Base-by-base conservation (phyloP, 2,329 filamentous ascomycete genomes). In the Fusarium secorum region DNA sequence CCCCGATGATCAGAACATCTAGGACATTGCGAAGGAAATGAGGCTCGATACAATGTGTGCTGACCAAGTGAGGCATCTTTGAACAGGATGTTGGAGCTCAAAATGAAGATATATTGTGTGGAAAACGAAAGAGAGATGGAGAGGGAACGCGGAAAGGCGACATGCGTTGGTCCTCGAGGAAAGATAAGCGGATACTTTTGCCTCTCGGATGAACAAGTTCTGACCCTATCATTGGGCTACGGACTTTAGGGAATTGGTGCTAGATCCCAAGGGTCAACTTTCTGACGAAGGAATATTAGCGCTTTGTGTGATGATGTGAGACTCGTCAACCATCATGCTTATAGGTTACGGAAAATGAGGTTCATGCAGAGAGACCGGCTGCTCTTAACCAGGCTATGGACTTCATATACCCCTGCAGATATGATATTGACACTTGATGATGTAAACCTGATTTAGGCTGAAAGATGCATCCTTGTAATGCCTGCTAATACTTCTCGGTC, bases 11-110 rank as follows among this genome's bases (percentile, higher is more conserved):
- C 38, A 65, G 24, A 5, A 65, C 60, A 51, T 65, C 60, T 0
- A 65, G 20, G 7, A 38, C 63, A n/a, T 65, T 65, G 7, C 52
- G 63, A 46, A 65, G 60, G 10, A 59, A 65, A n/a, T 65, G 44
- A 32, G 63, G 38, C 3, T 65, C 52, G 2, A 65, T 20, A 1
- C 0, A 11, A 3, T n/a, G 30, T 18, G 32, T 13, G 13, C 7
- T 48, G 3, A 38, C 7, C 5, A 33, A 7, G 11, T 58, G 49
- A 38, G 49, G 62, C 60, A 64, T 64, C 4, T 4, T 9, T 1
- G 0, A 3, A 22, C 1, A 26, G 3, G 5, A 20, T 20, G 0
- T 2, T 22, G 14, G 7, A 6, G 20, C 11, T 30, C 11, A 38
- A 53, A 11, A 39, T 39, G 3, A 30, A 24, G 4, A 10, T 3